Evolutionary conservation across 2,329 filamentous ascomycete genomes (phyloP).

Genomic region (Penicillium frequentans): DNA sequence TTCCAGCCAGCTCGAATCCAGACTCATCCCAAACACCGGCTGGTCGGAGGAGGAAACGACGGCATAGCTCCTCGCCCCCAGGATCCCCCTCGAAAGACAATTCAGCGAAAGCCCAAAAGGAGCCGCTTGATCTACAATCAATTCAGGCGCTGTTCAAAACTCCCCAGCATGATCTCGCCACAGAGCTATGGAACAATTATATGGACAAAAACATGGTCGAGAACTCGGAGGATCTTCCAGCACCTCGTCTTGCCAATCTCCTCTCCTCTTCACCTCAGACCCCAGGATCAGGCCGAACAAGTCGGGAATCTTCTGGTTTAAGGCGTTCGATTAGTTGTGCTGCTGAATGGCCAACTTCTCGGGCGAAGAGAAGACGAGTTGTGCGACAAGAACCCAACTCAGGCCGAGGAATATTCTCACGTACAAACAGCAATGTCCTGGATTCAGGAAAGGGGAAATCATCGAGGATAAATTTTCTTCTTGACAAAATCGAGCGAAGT

Average conservation of each 20-base stretch:
- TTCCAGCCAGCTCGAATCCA: conserved; percentile 42
- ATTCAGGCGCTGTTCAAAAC: conserved; percentile 62
- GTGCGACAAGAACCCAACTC: conserved; percentile 50
- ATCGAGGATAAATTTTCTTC: conserved; percentile 56
- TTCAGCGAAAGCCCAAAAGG: conserved; percentile 39
- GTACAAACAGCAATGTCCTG: conserved; percentile 41
- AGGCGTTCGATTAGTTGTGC: conserved; percentile 69
- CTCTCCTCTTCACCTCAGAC: conserved; percentile 72
- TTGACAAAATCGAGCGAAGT: conserved; percentile 64
- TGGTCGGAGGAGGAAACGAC: conserved; percentile 61
- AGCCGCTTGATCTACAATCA: conserved; percentile 58
- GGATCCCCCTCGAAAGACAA: conserved; percentile 61
- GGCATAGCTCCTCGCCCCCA: conserved; percentile 70
- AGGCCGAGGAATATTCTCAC: conserved; percentile 47
- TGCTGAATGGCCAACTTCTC: conserved; percentile 64
- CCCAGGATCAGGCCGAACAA: conserved; percentile 47
- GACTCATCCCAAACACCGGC: conserved; percentile 49
- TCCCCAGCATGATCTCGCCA: conserved; percentile 68
- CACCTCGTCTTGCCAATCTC: conserved; percentile 63
- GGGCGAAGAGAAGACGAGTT: conserved; percentile 62
- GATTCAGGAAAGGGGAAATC: conserved; percentile 41
- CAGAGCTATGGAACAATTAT: conserved; percentile 77
- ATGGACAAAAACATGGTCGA: conserved; percentile 54
- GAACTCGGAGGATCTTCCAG: conserved; percentile 48
- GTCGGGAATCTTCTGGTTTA: conserved; percentile 51